Conservation (phyloP, 2,329 filamentous ascomycete genomes). For the Penicillium sp. region DNA sequence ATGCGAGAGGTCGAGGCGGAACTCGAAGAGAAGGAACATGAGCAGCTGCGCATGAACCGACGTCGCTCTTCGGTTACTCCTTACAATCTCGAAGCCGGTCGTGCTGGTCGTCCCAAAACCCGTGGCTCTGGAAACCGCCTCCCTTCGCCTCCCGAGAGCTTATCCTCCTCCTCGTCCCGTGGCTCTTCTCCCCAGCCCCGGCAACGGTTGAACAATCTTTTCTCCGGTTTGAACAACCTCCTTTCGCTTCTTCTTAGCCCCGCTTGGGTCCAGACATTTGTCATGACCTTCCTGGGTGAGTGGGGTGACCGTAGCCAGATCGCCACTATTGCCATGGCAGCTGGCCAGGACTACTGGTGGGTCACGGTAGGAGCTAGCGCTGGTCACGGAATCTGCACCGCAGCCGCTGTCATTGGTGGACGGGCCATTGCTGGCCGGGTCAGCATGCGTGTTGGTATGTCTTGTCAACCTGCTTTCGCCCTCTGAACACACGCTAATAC, state of each 20-base stretch:
- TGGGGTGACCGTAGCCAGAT: constrained; percentile 99
- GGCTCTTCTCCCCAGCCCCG: constrained; percentile 53
- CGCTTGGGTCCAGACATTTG: constrained; percentile 97
- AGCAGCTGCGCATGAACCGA: constrained; percentile 64
- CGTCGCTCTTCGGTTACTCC: constrained; percentile 69
- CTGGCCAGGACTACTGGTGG: constrained; percentile 98
- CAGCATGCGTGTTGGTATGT: constrained; percentile 92
- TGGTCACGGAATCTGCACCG: constrained; percentile 87
- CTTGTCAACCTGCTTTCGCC: neutral
- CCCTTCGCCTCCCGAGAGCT: constrained; percentile 75
- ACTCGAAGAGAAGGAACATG: constrained; percentile 86
- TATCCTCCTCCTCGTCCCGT: constrained; percentile 71
- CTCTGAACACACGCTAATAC: constrained; percentile 26
- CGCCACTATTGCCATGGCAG: constrained; percentile 97
- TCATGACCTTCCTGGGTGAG: constrained; percentile 98
- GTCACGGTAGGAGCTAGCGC: constrained; percentile 84
- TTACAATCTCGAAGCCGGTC: constrained; percentile 77
- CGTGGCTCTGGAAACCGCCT: constrained; percentile 69
- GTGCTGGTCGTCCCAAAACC: constrained; percentile 63
- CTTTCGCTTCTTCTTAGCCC: constrained; percentile 85
- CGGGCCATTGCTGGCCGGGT: constrained; percentile 89
- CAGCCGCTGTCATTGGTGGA: constrained; percentile 86
- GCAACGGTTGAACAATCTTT: constrained; percentile 44
- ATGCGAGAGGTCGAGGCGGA: constrained; percentile 97
- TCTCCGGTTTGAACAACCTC: constrained; percentile 78